phyloP scores from a whole-genome alignment of 2,329 filamentous ascomycete genomes.

The Fusarium odoratissimum region DNA sequence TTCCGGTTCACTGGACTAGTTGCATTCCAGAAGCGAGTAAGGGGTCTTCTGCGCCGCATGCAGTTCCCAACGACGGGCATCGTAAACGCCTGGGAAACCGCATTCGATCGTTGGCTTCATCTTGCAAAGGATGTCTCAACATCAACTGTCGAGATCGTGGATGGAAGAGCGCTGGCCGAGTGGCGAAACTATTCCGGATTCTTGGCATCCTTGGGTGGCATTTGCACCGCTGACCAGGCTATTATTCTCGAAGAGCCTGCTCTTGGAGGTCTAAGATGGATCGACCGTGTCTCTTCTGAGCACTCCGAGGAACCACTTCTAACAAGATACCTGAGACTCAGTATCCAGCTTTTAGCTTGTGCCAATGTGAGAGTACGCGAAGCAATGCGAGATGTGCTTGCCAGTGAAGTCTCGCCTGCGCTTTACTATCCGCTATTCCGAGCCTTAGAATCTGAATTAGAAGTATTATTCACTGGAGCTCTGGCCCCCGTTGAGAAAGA shows the following conservation, averaged over 20 bases:
- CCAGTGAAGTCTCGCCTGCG: slow-evolving; percentile 70
- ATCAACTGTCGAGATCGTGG: slow-evolving; percentile 61
- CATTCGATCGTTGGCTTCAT: slow-evolving; percentile 73
- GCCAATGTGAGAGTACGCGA: slow-evolving; percentile 73
- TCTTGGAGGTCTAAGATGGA: slow-evolving; percentile 70
- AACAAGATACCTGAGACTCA: slow-evolving; percentile 69
- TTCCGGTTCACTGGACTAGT: slow-evolving; percentile 76
- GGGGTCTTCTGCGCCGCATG: slow-evolving; percentile 69
- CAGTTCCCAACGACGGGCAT: slow-evolving; percentile 74
- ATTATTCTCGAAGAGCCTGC: slow-evolving; percentile 68
- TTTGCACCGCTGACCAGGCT: slow-evolving; percentile 71
- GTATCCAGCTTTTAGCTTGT: slow-evolving; percentile 73
- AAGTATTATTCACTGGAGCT: slow-evolving; percentile 69
- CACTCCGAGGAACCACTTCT: slow-evolving; percentile 71
- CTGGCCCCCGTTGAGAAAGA: slow-evolving; percentile 63
- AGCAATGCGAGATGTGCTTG: slow-evolving; percentile 73
- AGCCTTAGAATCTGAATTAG: slow-evolving; percentile 73
- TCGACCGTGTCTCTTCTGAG: slow-evolving; percentile 69
- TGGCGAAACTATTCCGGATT: slow-evolving; percentile 79
- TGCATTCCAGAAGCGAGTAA: slow-evolving; percentile 75
- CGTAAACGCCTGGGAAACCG: slow-evolving; percentile 73
- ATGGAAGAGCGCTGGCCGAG: slow-evolving; percentile 68
- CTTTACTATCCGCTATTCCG: slow-evolving; percentile 73
- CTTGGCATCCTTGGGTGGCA: slow-evolving; percentile 73
- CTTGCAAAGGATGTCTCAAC: slow-evolving; percentile 72